Evolutionary conservation across 2,329 filamentous ascomycete genomes (phyloP).

Genomic region (Ceratocystiopsis minuta): DNA sequence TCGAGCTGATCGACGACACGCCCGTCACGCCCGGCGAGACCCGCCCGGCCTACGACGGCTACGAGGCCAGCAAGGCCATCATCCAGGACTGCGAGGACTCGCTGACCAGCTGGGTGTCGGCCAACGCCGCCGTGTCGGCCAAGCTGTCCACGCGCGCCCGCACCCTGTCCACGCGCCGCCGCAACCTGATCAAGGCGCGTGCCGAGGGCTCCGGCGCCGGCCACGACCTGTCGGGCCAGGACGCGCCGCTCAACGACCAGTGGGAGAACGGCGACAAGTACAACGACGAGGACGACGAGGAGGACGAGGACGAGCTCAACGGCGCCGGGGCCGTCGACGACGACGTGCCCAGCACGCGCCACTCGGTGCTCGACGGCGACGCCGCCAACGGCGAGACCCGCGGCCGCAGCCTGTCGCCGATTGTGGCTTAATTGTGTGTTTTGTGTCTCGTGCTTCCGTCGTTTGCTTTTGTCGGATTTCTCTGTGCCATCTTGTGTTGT

Average conservation of each 20-base stretch:
- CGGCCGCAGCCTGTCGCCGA: slow-evolving; percentile 34
- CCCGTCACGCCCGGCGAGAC: slow-evolving; percentile 96
- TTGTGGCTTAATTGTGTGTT: slow-evolving; percentile 22
- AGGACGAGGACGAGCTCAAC: slow-evolving; percentile 24
- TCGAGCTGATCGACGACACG: slow-evolving; percentile 90
- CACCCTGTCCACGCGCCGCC: slow-evolving; percentile 70
- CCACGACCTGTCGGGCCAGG: slow-evolving; percentile 68
- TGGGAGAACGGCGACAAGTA: slow-evolving; percentile 53
- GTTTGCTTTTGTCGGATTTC: background rate
- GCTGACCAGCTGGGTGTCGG: slow-evolving; percentile 88
- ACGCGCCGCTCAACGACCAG: slow-evolving; percentile 61
- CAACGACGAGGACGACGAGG: slow-evolving; percentile 48
- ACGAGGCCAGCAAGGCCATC: slow-evolving; percentile 95
- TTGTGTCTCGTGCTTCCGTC: background rate
- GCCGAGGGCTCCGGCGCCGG: slow-evolving; percentile 57
- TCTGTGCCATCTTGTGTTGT: background rate
- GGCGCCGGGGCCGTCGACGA: slow-evolving; percentile 15
- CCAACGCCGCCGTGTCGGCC: slow-evolving; percentile 73
- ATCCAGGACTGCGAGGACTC: slow-evolving; percentile 98
- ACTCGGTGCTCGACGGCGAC: slow-evolving; percentile 34
- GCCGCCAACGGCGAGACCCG: slow-evolving; percentile 36
- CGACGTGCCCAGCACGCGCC: slow-evolving; percentile 12
- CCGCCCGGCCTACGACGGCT: slow-evolving; percentile 86
- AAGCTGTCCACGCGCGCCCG: slow-evolving; percentile 77
- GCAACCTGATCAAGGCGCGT: slow-evolving; percentile 48